Evolutionary conservation across 305 asterid genomes (phyloP).

Genomic region (Withania somnifera): DNA sequence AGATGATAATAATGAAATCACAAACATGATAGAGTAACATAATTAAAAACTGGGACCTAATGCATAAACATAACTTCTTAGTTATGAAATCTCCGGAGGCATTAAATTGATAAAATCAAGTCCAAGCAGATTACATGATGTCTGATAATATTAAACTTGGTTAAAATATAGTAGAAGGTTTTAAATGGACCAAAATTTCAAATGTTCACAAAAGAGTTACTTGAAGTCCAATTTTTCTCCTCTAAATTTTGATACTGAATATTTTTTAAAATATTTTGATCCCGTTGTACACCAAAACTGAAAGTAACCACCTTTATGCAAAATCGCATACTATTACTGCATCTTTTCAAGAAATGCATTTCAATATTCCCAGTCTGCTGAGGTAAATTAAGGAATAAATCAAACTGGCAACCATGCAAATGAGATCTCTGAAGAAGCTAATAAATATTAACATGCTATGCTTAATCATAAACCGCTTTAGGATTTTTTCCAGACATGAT

Average conservation of each 20-base stretch:
- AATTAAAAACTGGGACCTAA: background rate
- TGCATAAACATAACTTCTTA: background rate
- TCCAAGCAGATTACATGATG: background rate
- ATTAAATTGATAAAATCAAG: background rate
- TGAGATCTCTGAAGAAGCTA: background rate
- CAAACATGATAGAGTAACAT: constrained; percentile 16
- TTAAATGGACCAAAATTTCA: background rate
- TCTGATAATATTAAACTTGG: background rate
- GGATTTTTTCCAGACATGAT: background rate
- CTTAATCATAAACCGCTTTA: background rate
- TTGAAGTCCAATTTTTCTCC: background rate
- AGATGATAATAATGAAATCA: background rate
- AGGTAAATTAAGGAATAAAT: background rate
- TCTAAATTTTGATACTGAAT: background rate
- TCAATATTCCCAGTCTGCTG: background rate
- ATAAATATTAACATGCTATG: background rate
- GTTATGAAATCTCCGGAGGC: constrained; percentile 7
- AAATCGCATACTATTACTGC: background rate
- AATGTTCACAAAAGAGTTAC: background rate
- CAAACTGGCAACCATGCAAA: background rate
- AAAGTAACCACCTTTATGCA: background rate
- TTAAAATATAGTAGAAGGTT: background rate
- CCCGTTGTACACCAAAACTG: background rate
- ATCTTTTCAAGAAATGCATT: background rate
- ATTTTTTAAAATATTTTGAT: background rate